phyloP scores from a whole-genome alignment of 2,329 filamentous ascomycete species.

The Aspergillus puulaauensis region DNA sequence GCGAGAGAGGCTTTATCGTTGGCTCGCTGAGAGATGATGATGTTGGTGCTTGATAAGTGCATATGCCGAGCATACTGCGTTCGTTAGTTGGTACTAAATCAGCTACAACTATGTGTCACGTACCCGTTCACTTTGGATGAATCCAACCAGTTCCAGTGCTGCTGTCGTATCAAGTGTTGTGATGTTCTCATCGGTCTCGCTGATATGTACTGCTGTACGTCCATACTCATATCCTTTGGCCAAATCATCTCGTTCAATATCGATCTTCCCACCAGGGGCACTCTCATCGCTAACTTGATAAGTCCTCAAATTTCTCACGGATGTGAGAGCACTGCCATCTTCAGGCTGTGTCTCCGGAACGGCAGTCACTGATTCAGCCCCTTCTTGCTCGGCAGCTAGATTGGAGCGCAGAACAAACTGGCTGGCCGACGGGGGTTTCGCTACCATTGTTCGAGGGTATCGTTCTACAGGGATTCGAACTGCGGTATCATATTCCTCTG shows the following conservation, averaged over 20 bases:
- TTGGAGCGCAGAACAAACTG: constrained; percentile 64
- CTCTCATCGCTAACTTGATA: constrained; percentile 78
- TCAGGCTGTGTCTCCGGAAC: constrained; percentile 31
- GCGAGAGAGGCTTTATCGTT: constrained; percentile 83
- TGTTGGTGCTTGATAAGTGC: constrained; percentile 75
- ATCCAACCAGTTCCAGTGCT: constrained; percentile 80
- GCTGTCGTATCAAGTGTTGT: constrained; percentile 80
- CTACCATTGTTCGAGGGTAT: constrained; percentile 82
- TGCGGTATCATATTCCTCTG: constrained; percentile 69
- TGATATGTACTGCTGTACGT: constrained; percentile 85
- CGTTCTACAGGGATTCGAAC: constrained; percentile 84
- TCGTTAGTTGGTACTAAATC: constrained; percentile 7
- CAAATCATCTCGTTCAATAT: constrained; percentile 77
- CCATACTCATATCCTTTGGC: constrained; percentile 96
- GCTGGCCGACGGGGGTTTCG: constrained; percentile 72
- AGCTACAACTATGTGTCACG: constrained; percentile 14
- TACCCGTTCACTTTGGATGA: constrained; percentile 72
- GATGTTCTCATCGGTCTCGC: constrained; percentile 79
- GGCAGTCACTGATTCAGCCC: constrained; percentile 55
- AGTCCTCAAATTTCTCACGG: constrained; percentile 72
- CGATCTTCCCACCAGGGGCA: constrained; percentile 73
- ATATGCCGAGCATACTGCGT: constrained; percentile 76
- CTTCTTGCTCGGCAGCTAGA: constrained; percentile 47
- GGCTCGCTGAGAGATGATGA: constrained; percentile 72
- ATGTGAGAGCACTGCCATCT: constrained; percentile 53